Evolutionary conservation across 768 basidiomycete genomes (phyloP), one percentile per base, ranked within the genome.

Genomic region (Trametes coccinea): DNA sequence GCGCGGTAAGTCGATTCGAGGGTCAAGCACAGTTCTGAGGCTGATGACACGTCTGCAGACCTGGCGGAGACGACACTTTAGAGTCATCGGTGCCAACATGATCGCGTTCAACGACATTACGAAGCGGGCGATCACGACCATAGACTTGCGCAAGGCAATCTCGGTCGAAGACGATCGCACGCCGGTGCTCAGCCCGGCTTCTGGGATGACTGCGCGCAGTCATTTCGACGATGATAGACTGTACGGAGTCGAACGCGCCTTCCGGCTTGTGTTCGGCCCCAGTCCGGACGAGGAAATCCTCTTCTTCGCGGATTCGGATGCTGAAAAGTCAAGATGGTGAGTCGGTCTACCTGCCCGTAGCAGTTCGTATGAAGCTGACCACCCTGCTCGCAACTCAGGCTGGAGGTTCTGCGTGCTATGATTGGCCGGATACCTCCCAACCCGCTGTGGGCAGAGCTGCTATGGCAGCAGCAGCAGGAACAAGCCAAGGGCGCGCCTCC

Each of bases 101-200:
- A 81, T 97, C 45, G 93, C 95, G 0, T 95, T 91, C 76, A 97
- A 93, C 69, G 92, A 95, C 70, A 87, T 96, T 8, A 97, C 95
- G 30, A 94, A 92, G 80, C 91, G 87, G 65, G 87, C 90, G 2
- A 95, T 87, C 0, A 85, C 91, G 3, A 93, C 90, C n/a, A 95
- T 96, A 64, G 92, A 95, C 72, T 78, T 97, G 44, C 90, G 90
- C 74, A 89, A 93, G 72, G 93, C 92, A 4, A 76, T 87, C 9
- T 78, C 80, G 0, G 83, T 96, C 3, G 85, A 90, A 65, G 93
- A 95, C 70, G 85, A 90, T 56, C 87, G 90, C 65, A 84, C 86
- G 65, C 72, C 76, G 30, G 72, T 77, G n/a, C 73, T 77, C 27
- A 83, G 77, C 65, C 79, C 84, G 5, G 71, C 77, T 3, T 80